Evolutionary conservation across 2,329 filamentous ascomycete genomes (phyloP).

Genomic region (Calonectria multiphialidica): DNA sequence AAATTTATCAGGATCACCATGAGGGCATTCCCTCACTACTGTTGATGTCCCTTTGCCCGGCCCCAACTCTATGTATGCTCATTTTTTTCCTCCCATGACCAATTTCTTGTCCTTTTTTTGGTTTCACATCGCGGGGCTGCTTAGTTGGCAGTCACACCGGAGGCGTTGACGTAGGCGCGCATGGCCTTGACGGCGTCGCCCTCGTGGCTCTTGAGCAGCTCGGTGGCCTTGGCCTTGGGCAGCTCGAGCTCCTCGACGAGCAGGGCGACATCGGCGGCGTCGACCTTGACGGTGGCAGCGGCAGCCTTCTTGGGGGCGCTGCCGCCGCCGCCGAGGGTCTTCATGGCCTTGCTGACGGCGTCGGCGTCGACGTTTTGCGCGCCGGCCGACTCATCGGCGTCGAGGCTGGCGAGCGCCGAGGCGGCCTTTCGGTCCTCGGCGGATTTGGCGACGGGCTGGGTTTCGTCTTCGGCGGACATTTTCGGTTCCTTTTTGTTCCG

Average conservation of each 20-base stretch:
- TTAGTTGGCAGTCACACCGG: conserved; percentile 7
- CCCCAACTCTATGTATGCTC: neutral
- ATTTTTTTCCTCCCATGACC: no score
- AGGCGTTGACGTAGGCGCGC: conserved; percentile 61
- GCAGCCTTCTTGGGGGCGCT: conserved; percentile 38
- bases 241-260: conserved; percentile 81
- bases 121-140: neutral
- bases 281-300: conserved; percentile 73
- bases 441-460: conserved; percentile 66
- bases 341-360: conserved; percentile 79
- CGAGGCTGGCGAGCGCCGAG: conserved; percentile 78
- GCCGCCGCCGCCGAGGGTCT: conserved; percentile 63
- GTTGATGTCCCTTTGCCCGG: conserved; percentile 16
- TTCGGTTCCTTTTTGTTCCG: conserved; percentile 62
- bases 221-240: conserved; percentile 78
- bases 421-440: conserved; percentile 84
- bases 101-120: neutral
- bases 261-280: conserved; percentile 76
- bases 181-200: conserved; percentile 78
- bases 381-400: conserved; percentile 59
- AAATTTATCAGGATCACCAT: neutral
- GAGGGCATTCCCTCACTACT: neutral
- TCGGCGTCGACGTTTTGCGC: conserved; percentile 75
- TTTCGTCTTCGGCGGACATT: conserved; percentile 69
- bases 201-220: conserved; percentile 78